Conservation (phyloP, 495 filamentous ascomycete species). For the Mycothermus thermophilus region DNA sequence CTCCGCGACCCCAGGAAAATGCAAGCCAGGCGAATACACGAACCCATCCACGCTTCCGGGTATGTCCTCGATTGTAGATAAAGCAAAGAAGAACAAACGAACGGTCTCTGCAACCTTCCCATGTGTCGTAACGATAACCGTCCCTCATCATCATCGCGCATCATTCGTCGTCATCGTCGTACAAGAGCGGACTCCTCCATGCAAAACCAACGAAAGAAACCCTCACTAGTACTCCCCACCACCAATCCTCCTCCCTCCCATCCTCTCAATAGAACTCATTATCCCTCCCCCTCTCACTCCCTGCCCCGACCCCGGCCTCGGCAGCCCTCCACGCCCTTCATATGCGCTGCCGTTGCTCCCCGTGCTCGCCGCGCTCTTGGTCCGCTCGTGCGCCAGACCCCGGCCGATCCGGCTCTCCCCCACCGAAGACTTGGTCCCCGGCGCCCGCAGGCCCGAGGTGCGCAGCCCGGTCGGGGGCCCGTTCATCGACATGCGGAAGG, state of each 20-base stretch:
- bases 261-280: slow-evolving; percentile 60
- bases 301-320: slow-evolving; percentile 28
- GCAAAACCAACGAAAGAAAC: background rate
- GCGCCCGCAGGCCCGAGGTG: slow-evolving; percentile 31
- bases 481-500: slow-evolving; percentile 4
- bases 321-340: slow-evolving; percentile 21
- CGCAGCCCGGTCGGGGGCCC: slow-evolving; percentile 12
- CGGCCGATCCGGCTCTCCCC: slow-evolving; percentile 32
- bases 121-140: too few relatives aligned
- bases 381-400: slow-evolving; percentile 24
- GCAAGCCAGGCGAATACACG: too few relatives aligned
- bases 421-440: slow-evolving; percentile 13
- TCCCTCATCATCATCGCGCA: too few relatives aligned
- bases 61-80: too few relatives aligned
- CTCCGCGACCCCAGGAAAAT: too few relatives aligned
- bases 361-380: slow-evolving; percentile 22
- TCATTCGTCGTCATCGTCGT: too few relatives aligned
- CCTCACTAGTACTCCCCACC: slow-evolving; percentile 5
- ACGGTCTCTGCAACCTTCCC: too few relatives aligned
- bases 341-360: background rate
- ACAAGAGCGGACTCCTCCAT: too few relatives aligned
- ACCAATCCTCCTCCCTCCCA: slow-evolving; percentile 37
- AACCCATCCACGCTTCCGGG: background rate
- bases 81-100: too few relatives aligned
- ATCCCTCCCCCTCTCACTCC: slow-evolving; percentile 36